These are phyloP conservation scores for Tylopilus plumbeoviolaceoides DNA, from an alignment of 768 basidiomycete species.

Conservation along the genomic window DNA sequence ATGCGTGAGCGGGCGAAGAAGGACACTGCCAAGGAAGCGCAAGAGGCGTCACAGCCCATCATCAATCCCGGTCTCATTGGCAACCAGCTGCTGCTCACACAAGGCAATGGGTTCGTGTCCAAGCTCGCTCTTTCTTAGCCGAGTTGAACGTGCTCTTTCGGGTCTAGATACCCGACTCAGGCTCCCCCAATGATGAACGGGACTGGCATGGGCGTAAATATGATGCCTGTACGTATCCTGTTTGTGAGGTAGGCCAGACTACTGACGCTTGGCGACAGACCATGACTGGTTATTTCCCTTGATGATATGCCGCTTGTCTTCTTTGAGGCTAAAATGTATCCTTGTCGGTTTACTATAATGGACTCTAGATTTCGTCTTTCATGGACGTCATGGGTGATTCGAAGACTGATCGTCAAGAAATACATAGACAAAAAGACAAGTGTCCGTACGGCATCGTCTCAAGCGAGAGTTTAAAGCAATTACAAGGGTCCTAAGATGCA, in stretches of 20 bases:
- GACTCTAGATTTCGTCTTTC: constrained; percentile 7
- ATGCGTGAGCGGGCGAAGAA: constrained; percentile 85
- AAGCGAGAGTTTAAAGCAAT: constrained; percentile 11
- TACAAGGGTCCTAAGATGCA: constrained; percentile 21
- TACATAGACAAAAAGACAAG: constrained; percentile 5
- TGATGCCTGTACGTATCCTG: constrained; percentile 53
- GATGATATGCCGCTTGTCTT: not conserved
- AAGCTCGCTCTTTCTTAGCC: not conserved
- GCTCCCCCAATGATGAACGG: constrained; percentile 60
- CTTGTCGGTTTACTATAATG: constrained; percentile 26
- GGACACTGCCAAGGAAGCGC: constrained; percentile 84
- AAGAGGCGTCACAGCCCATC: constrained; percentile 80
- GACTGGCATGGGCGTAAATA: constrained; percentile 40
- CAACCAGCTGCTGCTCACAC: constrained; percentile 60
- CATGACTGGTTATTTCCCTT: constrained; percentile 59
- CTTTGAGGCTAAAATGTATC: constrained; percentile 19
- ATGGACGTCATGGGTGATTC: not conserved
- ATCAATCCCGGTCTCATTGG: constrained; percentile 72
- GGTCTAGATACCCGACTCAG: constrained; percentile 57
- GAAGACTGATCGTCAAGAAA: constrained; percentile 9
- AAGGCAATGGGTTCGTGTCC: constrained; percentile 55
- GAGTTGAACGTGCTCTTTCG: constrained; percentile 5
- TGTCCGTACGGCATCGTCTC: not conserved
- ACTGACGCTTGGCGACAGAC: constrained; percentile 32
- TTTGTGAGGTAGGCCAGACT: not conserved